Evolutionary conservation across 139 green algal species (phyloP), one percentile per base, ranked within the genome.

Genomic region (Chlorella sp.): DNA sequence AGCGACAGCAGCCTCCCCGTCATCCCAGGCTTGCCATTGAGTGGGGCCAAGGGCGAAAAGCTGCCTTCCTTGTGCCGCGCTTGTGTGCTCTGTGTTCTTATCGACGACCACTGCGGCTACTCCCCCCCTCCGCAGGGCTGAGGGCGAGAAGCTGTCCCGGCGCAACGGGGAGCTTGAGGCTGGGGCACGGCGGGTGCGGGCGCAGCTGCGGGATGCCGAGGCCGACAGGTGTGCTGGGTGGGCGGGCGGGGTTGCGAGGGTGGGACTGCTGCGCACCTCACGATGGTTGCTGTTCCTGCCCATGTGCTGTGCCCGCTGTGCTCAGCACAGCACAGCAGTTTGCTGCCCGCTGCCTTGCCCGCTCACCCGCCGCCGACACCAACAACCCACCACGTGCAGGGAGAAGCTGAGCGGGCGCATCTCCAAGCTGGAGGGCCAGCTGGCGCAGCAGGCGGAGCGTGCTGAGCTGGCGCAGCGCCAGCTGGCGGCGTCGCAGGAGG

Each of bases 161-260:
- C 90, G 87, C n/a, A 94, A 94, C 40, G 90, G 84, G 0, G 91
- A 95, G 91, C 88, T 96, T 61, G 82, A 94, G 64, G 92, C 89
- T 28, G 77, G 76, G 18, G 9, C 88, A 28, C 69, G 91, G 1
- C 83, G 87, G 48, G 48, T 92, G 71, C 86, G 86, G 19, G 82
- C 86, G 26, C n/a, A 60, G 34, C 34, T 79, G 60, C 57, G 91
- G 1, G 86, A 93, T 18, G 66, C 57, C 12, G 92, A 95, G 24
- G 73, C 88, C 3, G 93, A 93, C 83, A 91, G 71, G 84, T 81
- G 68, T 1, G 64, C 9, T 1, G 18, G 28, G 22, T n/a, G 1
- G 60, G 0, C 11, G 0, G 30, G 83, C 18, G 7, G 1, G 14
- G n/a, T 0, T 28, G 15, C 24, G 1, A 34, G 32, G n/a, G 68